A percentile compares a stretch with the other conserved stretches of the same genome.
Evolutionary conservation across 306 rosid species (phyloP).

Genomic region (Pyrus communis): DNA sequence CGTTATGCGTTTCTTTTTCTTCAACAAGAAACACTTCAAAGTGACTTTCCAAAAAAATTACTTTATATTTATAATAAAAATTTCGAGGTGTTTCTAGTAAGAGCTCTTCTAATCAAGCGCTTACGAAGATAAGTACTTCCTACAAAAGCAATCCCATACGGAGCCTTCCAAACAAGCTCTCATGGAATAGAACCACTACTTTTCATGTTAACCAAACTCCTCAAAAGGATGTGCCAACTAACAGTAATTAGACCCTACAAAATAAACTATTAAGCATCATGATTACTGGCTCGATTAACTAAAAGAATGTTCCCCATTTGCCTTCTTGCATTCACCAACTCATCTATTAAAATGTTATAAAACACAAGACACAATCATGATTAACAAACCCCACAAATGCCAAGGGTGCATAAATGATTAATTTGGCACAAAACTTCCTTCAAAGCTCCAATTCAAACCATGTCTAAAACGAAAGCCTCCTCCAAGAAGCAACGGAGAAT

Average conservation of each 20-base stretch:
- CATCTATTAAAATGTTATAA: conserved; percentile 19
- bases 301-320: conserved; percentile 42
- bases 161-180: no score
- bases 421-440: conserved; percentile 23
- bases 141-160: no score
- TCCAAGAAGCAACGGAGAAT: conserved; percentile 41
- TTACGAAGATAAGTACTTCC: neutral
- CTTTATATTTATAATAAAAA: no score
- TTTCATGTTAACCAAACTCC: conserved; percentile 14
- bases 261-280: conserved; percentile 44
- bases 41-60: neutral
- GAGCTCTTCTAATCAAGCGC: no score
- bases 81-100: no score
- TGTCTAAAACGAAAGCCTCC: conserved; percentile 42
- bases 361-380: conserved; percentile 52
- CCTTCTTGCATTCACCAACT: conserved; percentile 24
- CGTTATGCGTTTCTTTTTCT: neutral
- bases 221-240: conserved; percentile 33
- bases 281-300: conserved; percentile 41
- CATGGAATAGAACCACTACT: neutral
- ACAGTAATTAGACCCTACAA: conserved; percentile 21
- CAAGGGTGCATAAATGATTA: conserved; percentile 54
- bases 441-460: conserved; percentile 23
- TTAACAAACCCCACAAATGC: conserved; percentile 47
- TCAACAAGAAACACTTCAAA: neutral